Conservation (phyloP, 2,329 filamentous ascomycete genomes). For the Coleophoma crateriformis region DNA sequence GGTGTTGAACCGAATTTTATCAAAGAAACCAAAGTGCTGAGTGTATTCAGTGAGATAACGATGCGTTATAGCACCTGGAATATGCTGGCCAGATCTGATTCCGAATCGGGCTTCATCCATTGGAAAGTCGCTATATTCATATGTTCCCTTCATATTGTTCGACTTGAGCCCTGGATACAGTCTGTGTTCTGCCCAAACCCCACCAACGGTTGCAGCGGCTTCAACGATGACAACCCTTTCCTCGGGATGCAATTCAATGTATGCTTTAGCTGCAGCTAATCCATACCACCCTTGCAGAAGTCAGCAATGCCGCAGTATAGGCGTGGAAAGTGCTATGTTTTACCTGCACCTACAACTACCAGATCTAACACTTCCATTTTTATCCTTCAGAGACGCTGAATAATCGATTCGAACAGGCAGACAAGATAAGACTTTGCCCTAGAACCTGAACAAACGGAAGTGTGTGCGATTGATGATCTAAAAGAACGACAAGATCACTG, state of each 20-base stretch:
- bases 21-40: too few species aligned
- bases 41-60: conserved; percentile 39
- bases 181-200: conserved; percentile 64
- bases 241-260: conserved; percentile 49
- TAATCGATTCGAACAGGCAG: too few species aligned
- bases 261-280: conserved; percentile 53
- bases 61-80: conserved; percentile 49
- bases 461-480: too few species aligned
- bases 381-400: too few species aligned
- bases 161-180: conserved; percentile 63
- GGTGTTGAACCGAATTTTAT: too few species aligned
- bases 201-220: conserved; percentile 49
- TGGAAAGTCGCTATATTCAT: conserved; percentile 68
- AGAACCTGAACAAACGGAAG: too few species aligned
- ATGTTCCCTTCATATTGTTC: conserved; percentile 68
- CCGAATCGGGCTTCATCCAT: conserved; percentile 51
- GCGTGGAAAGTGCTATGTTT: too few species aligned
- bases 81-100: conserved; percentile 42
- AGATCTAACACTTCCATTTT: too few species aligned
- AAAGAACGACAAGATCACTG: too few species aligned
- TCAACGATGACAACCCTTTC: conserved; percentile 52
- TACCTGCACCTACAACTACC: too few species aligned
- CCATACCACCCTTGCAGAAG: conserved; percentile 41
- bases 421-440: too few species aligned
- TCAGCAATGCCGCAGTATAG: too few species aligned